Evolutionary conservation across 345 rosid genomes (phyloP).

Genomic region (Ceriops zippeliana): DNA sequence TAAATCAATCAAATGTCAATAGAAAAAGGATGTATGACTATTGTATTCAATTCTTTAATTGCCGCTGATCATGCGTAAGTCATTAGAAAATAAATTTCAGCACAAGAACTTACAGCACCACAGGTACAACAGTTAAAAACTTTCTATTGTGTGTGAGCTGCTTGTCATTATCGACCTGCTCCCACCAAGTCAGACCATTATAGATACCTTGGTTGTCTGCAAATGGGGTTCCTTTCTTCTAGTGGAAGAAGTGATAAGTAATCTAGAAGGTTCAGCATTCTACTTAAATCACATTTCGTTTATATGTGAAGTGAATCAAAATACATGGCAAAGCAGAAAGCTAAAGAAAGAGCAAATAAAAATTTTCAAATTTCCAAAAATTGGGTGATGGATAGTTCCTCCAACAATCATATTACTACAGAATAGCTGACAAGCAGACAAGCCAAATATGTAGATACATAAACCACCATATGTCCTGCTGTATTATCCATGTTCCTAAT

Average conservation of each 20-base stretch:
- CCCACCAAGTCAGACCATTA: conserved; percentile 96
- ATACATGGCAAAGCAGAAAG: not conserved
- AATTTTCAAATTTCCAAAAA: not conserved
- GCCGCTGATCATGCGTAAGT: too few relatives aligned
- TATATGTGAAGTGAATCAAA: too few relatives aligned
- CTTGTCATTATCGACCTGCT: conserved; percentile 90
- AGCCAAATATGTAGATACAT: too few relatives aligned
- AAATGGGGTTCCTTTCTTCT: conserved; percentile 99
- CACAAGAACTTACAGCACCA: conserved; percentile 68
- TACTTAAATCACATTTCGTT: conserved; percentile 7
- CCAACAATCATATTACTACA: too few relatives aligned
- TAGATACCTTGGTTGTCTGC: conserved; percentile 97
- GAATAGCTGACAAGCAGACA: too few relatives aligned
- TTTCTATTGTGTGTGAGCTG: conserved; percentile 92
- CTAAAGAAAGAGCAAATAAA: not conserved
- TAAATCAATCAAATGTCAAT: too few relatives aligned
- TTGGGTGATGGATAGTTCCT: too few relatives aligned
- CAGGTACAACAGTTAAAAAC: conserved; percentile 85
- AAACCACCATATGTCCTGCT: too few relatives aligned
- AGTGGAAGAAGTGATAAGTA: conserved; percentile 93
- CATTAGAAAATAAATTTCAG: not conserved
- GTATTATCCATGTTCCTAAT: too few relatives aligned
- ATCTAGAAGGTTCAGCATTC: conserved; percentile 43
- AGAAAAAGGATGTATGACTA: too few relatives aligned
- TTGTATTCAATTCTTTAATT: too few relatives aligned